phyloP scores from a whole-genome alignment of 441 rosid genomes.

The Biscutella auriculata region DNA sequence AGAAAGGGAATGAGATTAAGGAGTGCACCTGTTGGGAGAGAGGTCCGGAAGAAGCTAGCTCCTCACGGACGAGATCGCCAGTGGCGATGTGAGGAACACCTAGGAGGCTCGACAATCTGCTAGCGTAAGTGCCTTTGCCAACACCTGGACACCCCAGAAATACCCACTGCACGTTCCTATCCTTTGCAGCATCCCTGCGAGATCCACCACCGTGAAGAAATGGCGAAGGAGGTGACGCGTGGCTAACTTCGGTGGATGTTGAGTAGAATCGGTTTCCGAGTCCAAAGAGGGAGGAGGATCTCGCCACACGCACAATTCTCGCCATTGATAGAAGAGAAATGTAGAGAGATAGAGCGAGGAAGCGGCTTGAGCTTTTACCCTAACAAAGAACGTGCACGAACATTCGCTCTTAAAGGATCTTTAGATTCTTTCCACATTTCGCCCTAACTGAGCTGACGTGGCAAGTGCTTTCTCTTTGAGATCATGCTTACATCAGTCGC shows the following conservation, averaged over 20 bases:
- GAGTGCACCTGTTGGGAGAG: slow-evolving; percentile 39
- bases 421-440: slow-evolving; percentile 11
- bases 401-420: slow-evolving; percentile 6
- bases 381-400: slow-evolving; percentile 10
- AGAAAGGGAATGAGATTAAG: not conserved
- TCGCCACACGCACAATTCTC: slow-evolving; percentile 37
- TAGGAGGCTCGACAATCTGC: slow-evolving; percentile 76
- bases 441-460: slow-evolving; percentile 10
- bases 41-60: slow-evolving; percentile 65
- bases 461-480: not conserved
- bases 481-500: not conserved
- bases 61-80: slow-evolving; percentile 93
- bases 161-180: slow-evolving; percentile 73
- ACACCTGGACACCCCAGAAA: slow-evolving; percentile 96
- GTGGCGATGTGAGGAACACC: slow-evolving; percentile 92
- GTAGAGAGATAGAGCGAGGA: not conserved
- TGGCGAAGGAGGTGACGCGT: slow-evolving; percentile 11
- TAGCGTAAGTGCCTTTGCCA: slow-evolving; percentile 95
- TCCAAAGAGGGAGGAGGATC: slow-evolving; percentile 25
- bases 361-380: slow-evolving; percentile 21
- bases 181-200: slow-evolving; percentile 26
- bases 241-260: slow-evolving; percentile 12
- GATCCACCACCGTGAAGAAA: slow-evolving; percentile 21
- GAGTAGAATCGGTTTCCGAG: slow-evolving; percentile 23
- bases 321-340: slow-evolving; percentile 32